Percentiles rank a stretch among this genome's conserved stretches.
phyloP scores from a whole-genome alignment of 140 eudicot genomes.

The Cichorium intybus region DNA sequence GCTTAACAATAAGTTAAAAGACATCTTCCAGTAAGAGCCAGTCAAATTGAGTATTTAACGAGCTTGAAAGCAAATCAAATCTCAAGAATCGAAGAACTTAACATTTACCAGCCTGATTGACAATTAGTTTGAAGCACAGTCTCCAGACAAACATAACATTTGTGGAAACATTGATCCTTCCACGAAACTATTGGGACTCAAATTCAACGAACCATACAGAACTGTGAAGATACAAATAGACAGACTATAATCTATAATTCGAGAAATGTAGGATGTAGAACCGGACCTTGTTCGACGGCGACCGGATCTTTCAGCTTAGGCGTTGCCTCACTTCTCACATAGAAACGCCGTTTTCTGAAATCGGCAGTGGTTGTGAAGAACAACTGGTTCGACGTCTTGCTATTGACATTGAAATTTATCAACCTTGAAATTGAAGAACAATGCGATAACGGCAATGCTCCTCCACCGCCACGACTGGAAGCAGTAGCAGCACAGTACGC shows the following conservation, averaged over 20 bases:
- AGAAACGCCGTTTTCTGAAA: slow-evolving; percentile 33
- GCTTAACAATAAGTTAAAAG: background rate
- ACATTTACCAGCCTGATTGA: background rate
- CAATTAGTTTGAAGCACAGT: background rate
- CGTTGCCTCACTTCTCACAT: slow-evolving; percentile 40
- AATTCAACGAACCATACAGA: background rate
- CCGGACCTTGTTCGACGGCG: slow-evolving; percentile 39
- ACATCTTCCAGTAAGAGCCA: background rate
- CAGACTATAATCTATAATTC: background rate
- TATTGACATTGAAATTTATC: slow-evolving; percentile 21
- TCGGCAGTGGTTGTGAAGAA: slow-evolving; percentile 15
- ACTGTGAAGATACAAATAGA: background rate
- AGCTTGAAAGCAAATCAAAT: background rate
- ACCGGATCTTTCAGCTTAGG: slow-evolving; percentile 41
- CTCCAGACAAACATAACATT: background rate
- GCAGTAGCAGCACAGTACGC: slow-evolving; percentile 36
- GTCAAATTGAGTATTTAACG: background rate
- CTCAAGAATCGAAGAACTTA: background rate
- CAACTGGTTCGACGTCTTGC: slow-evolving; percentile 22
- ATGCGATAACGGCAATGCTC: slow-evolving; percentile 24
- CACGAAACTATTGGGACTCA: background rate
- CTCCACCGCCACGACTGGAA: slow-evolving; percentile 14
- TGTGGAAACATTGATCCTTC: background rate
- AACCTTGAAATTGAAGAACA: slow-evolving; percentile 32
- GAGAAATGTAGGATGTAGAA: slow-evolving; percentile 3